These are phyloP conservation scores for Colletotrichum sidae DNA, from an alignment of 2,329 filamentous ascomycete genomes.

Conservation along the genomic window DNA sequence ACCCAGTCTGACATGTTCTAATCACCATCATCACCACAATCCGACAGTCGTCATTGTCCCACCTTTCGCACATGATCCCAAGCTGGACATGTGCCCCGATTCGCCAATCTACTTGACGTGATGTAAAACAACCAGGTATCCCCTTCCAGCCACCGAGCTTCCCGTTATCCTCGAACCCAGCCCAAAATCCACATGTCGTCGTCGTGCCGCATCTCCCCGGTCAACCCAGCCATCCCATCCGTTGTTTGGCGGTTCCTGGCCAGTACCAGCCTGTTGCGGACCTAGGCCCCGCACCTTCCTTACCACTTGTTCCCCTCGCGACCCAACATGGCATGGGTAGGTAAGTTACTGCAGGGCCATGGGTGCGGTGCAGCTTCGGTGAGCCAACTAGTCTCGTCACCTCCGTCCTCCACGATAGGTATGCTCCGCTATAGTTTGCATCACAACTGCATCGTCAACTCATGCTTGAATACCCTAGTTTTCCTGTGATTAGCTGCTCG, in stretches of 20 bases:
- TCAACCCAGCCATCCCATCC: not conserved
- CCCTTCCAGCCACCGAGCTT: not conserved
- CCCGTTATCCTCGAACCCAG: slow-evolving; percentile 12
- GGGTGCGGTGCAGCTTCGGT: not conserved
- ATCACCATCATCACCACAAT: slow-evolving; percentile 7
- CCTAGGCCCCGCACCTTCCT: not conserved
- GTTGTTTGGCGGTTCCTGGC: not conserved
- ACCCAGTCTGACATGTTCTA: slow-evolving; percentile 10
- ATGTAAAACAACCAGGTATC: slow-evolving; percentile 3
- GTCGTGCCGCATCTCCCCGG: slow-evolving; percentile 24
- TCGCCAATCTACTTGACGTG: slow-evolving; percentile 24
- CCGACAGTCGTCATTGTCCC: slow-evolving; percentile 12
- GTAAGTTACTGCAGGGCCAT: too few relatives aligned
- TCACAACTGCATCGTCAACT: too few relatives aligned
- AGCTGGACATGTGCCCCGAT: slow-evolving; percentile 8
- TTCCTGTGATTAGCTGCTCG: slow-evolving; percentile 27
- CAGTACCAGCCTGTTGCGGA: slow-evolving; percentile 11
- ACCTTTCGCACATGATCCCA: not conserved
- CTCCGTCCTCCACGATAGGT: too few relatives aligned
- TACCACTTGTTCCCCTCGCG: not conserved
- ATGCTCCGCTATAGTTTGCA: too few relatives aligned
- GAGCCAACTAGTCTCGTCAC: not conserved
- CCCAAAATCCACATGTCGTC: slow-evolving; percentile 13
- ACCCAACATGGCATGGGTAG: too few relatives aligned
- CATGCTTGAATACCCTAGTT: not conserved